Base-by-base conservation (phyloP, 129 eudicot genomes). In the Deinandra increscens region DNA sequence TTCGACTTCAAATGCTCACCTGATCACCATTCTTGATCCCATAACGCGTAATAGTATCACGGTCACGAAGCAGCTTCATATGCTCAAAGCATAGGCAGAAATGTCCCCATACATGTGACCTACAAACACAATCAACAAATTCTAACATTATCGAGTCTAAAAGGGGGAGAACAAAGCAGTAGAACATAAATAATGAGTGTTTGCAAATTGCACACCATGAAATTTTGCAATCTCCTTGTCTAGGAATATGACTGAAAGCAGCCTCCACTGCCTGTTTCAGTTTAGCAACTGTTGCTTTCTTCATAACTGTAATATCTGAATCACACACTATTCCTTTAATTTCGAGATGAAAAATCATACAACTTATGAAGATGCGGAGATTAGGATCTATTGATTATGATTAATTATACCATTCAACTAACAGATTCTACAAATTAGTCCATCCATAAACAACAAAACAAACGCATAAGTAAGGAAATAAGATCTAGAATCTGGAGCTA, bases 81-180 rank as follows among this genome's bases (percentile, higher is more conserved):
- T 86, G 82, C 62, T 80, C 73, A 37, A 86, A 87, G 74, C 83
- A 81, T 41, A 89, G 76, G 75, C 96, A 89, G 75, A 89, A 89
- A 45, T 86, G 82, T 6, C 83, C 85, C 94, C 96, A 89, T 38
- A 89, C 90, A 73, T 86, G 87, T 20, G 85, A 41, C 96, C 96
- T 89, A 53, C 55, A 64, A 20, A 60, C 44, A 66, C 55, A 79
- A 63, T 17, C 43, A 56, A 31, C 73, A 17, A 12, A 68, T 67
- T 26, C 15, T 67, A 67, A 3, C 23, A 33, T 26, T 45, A 19
- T 41, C 39, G 39, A 1, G 39, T 36, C 31, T 26, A 26, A 26
- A 26, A 26, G 31, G 3, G 3, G 31, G 31, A 26, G 31, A 26
- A 26, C 31, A 26, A 26, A 26, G 31, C 3, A 26, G 31, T 26